Evolutionary conservation across 768 basidiomycete species (phyloP), one percentile per base, ranked within the genome.

Genomic region (Tylopilus sp.): DNA sequence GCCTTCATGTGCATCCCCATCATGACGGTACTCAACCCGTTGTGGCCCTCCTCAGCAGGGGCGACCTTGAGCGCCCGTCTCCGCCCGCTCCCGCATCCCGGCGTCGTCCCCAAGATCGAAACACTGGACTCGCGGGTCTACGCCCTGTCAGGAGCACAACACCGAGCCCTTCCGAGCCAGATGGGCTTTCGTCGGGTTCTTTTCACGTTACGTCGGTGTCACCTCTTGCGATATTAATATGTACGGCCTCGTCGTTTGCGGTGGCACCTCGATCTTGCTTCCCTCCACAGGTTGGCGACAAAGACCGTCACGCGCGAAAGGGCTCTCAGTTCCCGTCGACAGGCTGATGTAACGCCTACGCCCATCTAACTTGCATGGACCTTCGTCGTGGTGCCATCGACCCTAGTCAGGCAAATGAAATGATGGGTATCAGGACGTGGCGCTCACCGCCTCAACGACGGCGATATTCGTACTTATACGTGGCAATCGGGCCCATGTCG

Each of bases 1-100:
- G 95, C 95, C 67, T 91, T 90, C 72, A 98, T 74, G 45, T 95
- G 82, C 62, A 98, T 94, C 73, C 97, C 93, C 62, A 92, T 75
- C 82, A 99, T 83, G 4, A 98, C 92, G 1, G 82, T 87, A 60
- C 74, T 83, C 53, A 91, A 59, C 11, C 85, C 86, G 13, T 71
- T 75, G 45, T 84, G 78, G 0, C 83, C 83, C 47, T 88, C 88
- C 3, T 90, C 89, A 9, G 75, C 72, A 1, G 78, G 79, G 18
- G 79, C 78, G 0, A 85, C 83, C 42, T 75, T 79, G 72, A 84
- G 88, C 43, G 71, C 69, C 20, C 79, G 77, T 36, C 65, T 71
- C 4, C 79, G 72, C 7, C 21, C 55, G 18, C 61, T 61, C 13
- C 75, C 73, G 1, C 65, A 70, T 11, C 77, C 72, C n/a, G 73